These are phyloP conservation scores for Alternaria burnsii DNA, from an alignment of 2,329 filamentous ascomycete species.

Conservation along the genomic window DNA sequence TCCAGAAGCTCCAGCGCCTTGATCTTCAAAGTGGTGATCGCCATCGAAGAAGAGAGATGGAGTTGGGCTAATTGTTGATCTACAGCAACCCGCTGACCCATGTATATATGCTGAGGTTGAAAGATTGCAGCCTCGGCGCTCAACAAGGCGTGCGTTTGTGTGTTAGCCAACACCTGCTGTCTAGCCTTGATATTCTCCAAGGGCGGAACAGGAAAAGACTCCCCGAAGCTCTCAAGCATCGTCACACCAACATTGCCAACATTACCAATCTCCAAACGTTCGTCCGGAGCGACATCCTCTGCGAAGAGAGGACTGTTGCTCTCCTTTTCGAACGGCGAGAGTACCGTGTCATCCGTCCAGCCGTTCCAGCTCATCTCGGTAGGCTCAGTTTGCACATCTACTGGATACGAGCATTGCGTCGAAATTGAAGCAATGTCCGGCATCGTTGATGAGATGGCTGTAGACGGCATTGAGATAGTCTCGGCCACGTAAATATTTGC, in stretches of 20 bases:
- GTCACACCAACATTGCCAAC: background rate
- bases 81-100: background rate
- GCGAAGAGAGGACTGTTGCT: constrained; percentile 17
- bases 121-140: constrained; percentile 38
- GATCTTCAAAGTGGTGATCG: constrained; percentile 3
- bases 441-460: constrained; percentile 15
- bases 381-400: constrained; percentile 21
- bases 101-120: constrained; percentile 20
- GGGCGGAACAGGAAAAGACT: constrained; percentile 11
- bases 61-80: constrained; percentile 25
- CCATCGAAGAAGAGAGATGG: constrained; percentile 27
- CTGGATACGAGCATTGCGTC: constrained; percentile 22
- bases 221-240: background rate
- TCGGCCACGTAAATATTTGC: constrained; percentile 42
- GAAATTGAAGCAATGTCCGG: constrained; percentile 24
- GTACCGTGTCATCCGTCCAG: constrained; percentile 35
- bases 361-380: constrained; percentile 42
- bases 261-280: background rate
- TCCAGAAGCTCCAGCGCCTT: constrained; percentile 20
- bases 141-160: constrained; percentile 21
- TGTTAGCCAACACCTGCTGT: constrained; percentile 25
- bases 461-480: constrained; percentile 22
- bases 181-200: background rate
- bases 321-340: constrained; percentile 36
- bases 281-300: constrained; percentile 36